These are phyloP conservation scores for Dictyostelium purpureum DNA, from an alignment of 78 protist species.

Conservation along the genomic window DNA sequence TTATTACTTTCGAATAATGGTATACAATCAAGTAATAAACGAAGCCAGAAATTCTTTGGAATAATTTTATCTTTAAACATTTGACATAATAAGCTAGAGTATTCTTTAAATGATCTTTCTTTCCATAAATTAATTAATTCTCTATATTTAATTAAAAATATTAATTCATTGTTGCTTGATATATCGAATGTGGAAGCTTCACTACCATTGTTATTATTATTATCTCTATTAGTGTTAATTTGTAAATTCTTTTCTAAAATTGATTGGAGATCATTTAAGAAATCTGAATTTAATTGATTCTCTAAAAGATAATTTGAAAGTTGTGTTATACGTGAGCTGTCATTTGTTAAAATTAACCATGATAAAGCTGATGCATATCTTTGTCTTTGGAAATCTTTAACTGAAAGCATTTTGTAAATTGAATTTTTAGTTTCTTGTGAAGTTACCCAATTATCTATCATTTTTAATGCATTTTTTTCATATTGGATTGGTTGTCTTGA, in stretches of 20 bases:
- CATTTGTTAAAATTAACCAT: conserved; percentile 47
- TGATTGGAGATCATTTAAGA: conserved; percentile 47
- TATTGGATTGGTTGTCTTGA: conserved; percentile 22
- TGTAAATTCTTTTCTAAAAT: conserved; percentile 18
- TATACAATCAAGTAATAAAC: conserved; percentile 26
- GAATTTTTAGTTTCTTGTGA: not conserved
- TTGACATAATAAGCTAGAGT: conserved; percentile 11
- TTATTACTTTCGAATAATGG: conserved; percentile 46
- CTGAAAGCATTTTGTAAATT: conserved; percentile 38
- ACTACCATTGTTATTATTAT: not conserved
- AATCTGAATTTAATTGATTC: conserved; percentile 17
- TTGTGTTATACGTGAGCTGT: conserved; percentile 7
- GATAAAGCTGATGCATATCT: conserved; percentile 58
- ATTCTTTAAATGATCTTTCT: conserved; percentile 63
- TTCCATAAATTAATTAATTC: conserved; percentile 50
- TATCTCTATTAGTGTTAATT: not conserved
- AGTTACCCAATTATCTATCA: not conserved
- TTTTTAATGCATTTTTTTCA: conserved; percentile 33
- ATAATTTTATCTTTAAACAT: conserved; percentile 56
- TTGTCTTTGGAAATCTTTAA: conserved; percentile 28
- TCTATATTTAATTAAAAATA: conserved; percentile 54
- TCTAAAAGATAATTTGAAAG: conserved; percentile 14
- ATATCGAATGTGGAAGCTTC: not conserved
- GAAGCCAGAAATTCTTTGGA: conserved; percentile 50
- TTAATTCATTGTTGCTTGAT: conserved; percentile 26